These are phyloP conservation scores for Nyssa sinensis DNA, from an alignment of 148 eudicot genomes.

Conservation along the genomic window DNA sequence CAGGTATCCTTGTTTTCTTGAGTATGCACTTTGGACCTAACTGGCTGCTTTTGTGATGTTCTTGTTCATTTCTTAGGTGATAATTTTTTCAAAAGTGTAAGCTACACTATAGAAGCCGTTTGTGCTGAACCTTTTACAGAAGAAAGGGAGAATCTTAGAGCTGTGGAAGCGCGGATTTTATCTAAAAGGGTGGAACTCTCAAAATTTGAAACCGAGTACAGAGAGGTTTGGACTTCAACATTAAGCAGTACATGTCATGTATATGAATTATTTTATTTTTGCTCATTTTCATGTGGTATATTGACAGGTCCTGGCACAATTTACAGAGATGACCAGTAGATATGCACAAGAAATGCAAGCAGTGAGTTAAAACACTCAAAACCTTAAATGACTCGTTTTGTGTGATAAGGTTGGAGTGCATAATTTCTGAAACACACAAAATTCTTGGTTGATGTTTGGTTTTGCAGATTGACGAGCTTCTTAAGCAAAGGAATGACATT, in stretches of 20 bases:
- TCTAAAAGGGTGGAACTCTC: constrained; percentile 85
- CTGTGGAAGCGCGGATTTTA: constrained; percentile 77
- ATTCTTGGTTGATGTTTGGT: constrained; percentile 7
- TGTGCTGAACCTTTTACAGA: constrained; percentile 62
- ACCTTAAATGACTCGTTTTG: too few relatives aligned
- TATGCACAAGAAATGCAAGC: constrained; percentile 89
- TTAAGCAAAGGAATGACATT: constrained; percentile 76
- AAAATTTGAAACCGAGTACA: constrained; percentile 86
- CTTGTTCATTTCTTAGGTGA: constrained; percentile 53
- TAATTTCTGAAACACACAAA: not conserved
- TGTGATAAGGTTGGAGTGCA: too few relatives aligned
- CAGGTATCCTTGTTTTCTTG: constrained; percentile 8
- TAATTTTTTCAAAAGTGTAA: constrained; percentile 86
- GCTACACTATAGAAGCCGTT: constrained; percentile 85
- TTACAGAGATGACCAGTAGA: constrained; percentile 89
- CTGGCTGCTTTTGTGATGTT: constrained; percentile 7
- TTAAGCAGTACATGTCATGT: not conserved
- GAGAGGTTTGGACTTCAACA: constrained; percentile 56
- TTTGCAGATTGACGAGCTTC: constrained; percentile 81
- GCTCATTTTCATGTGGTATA: constrained; percentile 17
- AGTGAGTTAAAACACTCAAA: constrained; percentile 39
- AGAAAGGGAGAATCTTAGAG: constrained; percentile 81
- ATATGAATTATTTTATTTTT: not conserved
- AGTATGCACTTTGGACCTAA: not conserved
- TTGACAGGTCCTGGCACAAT: constrained; percentile 76